Conservation (phyloP, 176 grass and related monocot species). For the Avena insularis region DNA sequence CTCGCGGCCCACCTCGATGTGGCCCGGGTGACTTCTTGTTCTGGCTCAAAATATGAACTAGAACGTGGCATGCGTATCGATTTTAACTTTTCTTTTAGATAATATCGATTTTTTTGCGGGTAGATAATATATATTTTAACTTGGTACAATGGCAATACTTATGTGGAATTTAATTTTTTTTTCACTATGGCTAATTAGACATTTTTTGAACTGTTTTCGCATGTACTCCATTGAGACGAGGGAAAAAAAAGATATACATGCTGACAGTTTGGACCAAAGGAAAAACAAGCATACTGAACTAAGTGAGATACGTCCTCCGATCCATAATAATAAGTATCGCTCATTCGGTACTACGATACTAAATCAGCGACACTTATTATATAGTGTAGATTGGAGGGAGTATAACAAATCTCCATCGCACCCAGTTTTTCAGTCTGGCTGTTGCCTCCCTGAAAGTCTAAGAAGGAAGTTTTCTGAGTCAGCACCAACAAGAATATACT, state of each 20-base stretch:
- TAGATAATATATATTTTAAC: too few relatives aligned
- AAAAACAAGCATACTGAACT: not conserved
- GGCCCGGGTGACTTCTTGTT: not conserved
- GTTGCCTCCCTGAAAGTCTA: too few relatives aligned
- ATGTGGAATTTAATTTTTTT: too few relatives aligned
- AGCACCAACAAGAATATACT: constrained; percentile 35
- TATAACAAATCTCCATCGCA: not conserved
- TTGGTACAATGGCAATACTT: too few relatives aligned
- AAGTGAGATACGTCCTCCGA: not conserved
- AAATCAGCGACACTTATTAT: too few relatives aligned
- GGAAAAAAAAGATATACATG: not conserved
- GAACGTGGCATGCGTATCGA: not conserved
- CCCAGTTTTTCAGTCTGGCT: not conserved
- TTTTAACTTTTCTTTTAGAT: not conserved
- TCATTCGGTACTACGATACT: too few relatives aligned
- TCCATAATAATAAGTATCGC: too few relatives aligned
- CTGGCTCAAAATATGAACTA: not conserved
- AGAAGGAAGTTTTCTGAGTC: not conserved
- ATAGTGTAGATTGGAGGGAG: too few relatives aligned
- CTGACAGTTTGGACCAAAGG: not conserved
- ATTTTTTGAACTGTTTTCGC: not conserved
- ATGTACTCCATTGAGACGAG: not conserved
- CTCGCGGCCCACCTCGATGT: not conserved
- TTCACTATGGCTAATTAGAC: not conserved
- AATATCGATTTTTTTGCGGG: too few relatives aligned